Percentiles rank a stretch among this genome's conserved stretches.
phyloP scores from a whole-genome alignment of 305 asterid species.

The Fraxinus floribunda region DNA sequence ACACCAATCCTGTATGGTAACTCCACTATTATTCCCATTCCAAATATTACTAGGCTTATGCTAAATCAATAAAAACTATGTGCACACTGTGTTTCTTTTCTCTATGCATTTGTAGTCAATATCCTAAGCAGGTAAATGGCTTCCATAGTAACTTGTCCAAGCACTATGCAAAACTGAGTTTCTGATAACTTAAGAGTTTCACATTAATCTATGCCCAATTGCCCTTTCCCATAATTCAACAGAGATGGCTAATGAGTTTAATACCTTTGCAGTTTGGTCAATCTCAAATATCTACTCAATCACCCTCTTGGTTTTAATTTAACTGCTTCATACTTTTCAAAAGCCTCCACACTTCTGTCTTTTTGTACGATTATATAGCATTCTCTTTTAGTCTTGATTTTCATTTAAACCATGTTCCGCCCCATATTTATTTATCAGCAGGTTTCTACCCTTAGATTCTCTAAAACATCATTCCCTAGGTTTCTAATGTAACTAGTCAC shows the following conservation, averaged over 20 bases:
- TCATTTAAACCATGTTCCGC: background rate
- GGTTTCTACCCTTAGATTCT: background rate
- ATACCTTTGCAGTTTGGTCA: background rate
- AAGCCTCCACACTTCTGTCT: background rate
- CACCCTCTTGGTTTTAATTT: background rate
- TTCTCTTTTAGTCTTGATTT: background rate
- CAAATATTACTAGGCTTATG: background rate
- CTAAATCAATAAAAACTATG: background rate
- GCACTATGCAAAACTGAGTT: background rate
- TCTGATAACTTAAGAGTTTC: background rate
- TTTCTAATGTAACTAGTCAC: background rate
- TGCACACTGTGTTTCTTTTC: background rate
- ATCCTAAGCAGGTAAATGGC: background rate
- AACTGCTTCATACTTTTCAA: background rate
- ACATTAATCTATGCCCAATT: background rate
- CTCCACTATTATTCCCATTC: background rate
- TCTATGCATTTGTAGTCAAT: background rate
- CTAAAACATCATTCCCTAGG: background rate
- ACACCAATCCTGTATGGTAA: background rate
- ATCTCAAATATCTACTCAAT: background rate
- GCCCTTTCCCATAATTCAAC: background rate
- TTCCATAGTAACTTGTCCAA: background rate
- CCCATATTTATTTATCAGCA: background rate
- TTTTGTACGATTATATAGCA: background rate
- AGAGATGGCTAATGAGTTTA: background rate